Evolutionary conservation across 2,329 filamentous ascomycete species (phyloP).

Genomic region (Aspergillus aculeatus): DNA sequence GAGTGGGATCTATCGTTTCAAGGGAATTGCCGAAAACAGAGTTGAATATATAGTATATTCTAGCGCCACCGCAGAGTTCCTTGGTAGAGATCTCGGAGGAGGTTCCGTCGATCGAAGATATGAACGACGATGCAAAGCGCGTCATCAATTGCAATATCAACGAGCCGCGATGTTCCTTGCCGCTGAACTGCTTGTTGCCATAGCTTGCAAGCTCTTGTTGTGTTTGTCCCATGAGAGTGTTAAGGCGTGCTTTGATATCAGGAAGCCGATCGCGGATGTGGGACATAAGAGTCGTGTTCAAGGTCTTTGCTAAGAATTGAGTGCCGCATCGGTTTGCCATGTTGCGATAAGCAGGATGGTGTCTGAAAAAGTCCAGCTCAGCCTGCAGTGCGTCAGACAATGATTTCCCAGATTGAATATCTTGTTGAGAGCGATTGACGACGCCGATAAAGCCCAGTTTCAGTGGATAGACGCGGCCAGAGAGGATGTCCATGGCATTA

Average conservation of each 20-base stretch:
- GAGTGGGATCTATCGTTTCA: constrained; percentile 93
- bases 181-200: constrained; percentile 94
- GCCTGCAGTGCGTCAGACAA: constrained; percentile 86
- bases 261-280: constrained; percentile 95
- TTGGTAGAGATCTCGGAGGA: constrained; percentile 99
- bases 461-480: constrained; percentile 90
- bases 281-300: constrained; percentile 92
- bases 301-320: constrained; percentile 86
- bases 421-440: constrained; percentile 96
- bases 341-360: constrained; percentile 95
- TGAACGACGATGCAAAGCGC: constrained; percentile 94
- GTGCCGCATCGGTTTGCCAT: constrained; percentile 93
- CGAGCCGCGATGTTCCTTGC: constrained; percentile 93
- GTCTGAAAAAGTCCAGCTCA: constrained; percentile 92
- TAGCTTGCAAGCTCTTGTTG: constrained; percentile 98
- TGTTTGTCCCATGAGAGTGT: constrained; percentile 99
- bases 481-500: constrained; percentile 96
- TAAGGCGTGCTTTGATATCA: constrained; percentile 95
- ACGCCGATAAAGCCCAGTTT: constrained; percentile 98
- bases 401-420: constrained; percentile 95
- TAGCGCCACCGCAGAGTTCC: constrained; percentile 88
- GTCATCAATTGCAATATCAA: constrained; percentile 97
- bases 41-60: constrained; percentile 99
- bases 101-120: constrained; percentile 96
- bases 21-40: constrained; percentile 96